A percentile compares a stretch with the other conserved stretches of the same genome.
Conservation (phyloP, 148 eudicot species). For the Linanthus parryae region DNA sequence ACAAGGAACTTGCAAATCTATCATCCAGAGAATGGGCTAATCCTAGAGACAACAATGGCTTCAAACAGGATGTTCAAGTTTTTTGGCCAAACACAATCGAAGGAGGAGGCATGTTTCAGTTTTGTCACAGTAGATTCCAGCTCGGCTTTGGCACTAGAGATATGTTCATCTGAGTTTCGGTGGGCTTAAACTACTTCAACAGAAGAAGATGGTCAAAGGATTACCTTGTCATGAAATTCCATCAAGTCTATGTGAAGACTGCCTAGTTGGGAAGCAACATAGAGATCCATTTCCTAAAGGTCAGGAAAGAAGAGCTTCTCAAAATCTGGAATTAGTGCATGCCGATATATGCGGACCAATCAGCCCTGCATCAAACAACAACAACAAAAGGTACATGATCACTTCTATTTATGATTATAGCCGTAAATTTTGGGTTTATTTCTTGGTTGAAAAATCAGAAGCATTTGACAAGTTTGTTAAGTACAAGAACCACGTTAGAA, state of each 20-base stretch:
- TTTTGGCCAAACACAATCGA: background rate
- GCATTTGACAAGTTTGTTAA: background rate
- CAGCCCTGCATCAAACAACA: background rate
- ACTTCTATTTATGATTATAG: background rate
- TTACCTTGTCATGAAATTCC: background rate
- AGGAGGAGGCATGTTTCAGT: background rate
- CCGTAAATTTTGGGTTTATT: background rate
- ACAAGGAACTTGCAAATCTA: background rate
- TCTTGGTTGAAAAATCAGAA: background rate
- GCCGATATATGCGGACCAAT: conserved; percentile 7
- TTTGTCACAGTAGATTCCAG: background rate
- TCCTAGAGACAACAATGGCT: background rate
- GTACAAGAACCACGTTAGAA: background rate
- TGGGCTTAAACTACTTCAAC: background rate
- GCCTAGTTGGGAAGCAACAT: conserved; percentile 6
- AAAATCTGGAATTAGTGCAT: background rate
- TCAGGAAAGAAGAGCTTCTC: background rate
- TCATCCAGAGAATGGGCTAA: conserved; percentile 3
- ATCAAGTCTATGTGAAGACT: background rate
- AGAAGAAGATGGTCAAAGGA: conserved; percentile 5
- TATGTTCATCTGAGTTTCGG: no score
- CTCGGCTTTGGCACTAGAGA: no score
- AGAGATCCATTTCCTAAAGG: conserved; percentile 5
- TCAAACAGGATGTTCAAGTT: background rate
- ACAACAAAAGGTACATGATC: background rate